A percentile compares a stretch with the other conserved stretches of the same genome.
phyloP scores from a whole-genome alignment of 176 grass and related monocot species.

The Elaeis guineensis region DNA sequence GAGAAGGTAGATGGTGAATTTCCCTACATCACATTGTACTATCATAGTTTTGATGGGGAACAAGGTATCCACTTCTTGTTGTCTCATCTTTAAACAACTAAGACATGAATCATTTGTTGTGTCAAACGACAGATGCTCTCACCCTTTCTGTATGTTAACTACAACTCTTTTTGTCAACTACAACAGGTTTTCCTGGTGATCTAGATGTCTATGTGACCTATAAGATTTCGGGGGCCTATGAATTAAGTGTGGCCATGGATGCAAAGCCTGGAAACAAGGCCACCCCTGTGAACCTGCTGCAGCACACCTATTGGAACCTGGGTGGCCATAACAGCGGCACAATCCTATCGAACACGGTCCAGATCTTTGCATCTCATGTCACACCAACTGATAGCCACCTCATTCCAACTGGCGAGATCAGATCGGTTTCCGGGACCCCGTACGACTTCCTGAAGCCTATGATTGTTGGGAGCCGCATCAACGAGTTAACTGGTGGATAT shows the following conservation, averaged over 20 bases:
- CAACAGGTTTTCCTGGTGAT: constrained; percentile 69
- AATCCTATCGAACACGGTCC: constrained; percentile 52
- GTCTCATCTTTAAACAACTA: too few species aligned
- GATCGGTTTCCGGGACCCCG: constrained; percentile 40
- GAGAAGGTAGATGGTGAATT: constrained; percentile 39
- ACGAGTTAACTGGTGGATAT: constrained; percentile 37
- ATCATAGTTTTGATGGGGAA: constrained; percentile 74
- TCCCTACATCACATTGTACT: constrained; percentile 56
- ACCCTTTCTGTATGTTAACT: too few species aligned
- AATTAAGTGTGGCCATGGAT: constrained; percentile 41
- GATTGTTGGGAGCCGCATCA: constrained; percentile 48
- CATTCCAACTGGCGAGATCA: constrained; percentile 45
- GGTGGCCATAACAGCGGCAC: constrained; percentile 47
- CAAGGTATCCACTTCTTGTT: constrained; percentile 23
- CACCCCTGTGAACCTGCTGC: constrained; percentile 68
- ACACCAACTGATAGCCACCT: constrained; percentile 37
- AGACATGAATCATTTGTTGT: too few species aligned
- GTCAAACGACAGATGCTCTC: too few species aligned
- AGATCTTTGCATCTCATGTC: constrained; percentile 47
- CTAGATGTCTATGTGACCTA: constrained; percentile 77
- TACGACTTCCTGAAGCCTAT: constrained; percentile 48
- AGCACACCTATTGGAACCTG: constrained; percentile 81
- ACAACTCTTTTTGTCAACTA: not conserved
- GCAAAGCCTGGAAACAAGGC: constrained; percentile 46
- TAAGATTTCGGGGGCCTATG: constrained; percentile 37